Percentiles rank a stretch among this genome's conserved stretches.
Conservation (phyloP, 1,284 basidiomycete species). For the Ceratobasidium sp. region DNA sequence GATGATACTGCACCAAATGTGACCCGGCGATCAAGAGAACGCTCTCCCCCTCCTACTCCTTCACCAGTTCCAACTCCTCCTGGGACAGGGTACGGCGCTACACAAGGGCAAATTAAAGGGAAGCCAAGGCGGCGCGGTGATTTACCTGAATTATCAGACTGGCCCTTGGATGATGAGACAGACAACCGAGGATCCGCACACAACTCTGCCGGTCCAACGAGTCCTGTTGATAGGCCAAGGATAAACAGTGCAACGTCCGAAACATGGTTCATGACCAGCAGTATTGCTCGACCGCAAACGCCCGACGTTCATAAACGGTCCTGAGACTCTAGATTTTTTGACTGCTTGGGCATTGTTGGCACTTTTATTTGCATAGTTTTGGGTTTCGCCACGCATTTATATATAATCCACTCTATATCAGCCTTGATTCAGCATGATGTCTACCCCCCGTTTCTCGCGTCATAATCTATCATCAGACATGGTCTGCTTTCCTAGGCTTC, state of each 20-base stretch:
- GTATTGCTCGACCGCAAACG: conserved; percentile 21
- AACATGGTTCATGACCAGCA: conserved; percentile 34
- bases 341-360: background rate
- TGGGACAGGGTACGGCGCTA: conserved; percentile 35
- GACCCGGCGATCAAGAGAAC: conserved; percentile 3
- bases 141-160: conserved; percentile 32
- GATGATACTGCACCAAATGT: background rate
- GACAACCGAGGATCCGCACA: background rate
- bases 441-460: background rate
- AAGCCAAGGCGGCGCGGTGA: conserved; percentile 25
- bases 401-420: background rate
- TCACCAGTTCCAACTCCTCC: conserved; percentile 39
- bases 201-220: background rate
- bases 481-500: background rate
- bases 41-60: conserved; percentile 40
- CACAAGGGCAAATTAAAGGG: conserved; percentile 31
- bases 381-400: background rate
- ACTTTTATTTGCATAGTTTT: background rate
- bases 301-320: conserved; percentile 7
- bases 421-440: background rate
- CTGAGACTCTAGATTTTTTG: background rate
- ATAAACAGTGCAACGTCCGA: conserved; percentile 21
- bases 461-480: background rate
- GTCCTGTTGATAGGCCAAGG: conserved; percentile 10
- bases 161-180: conserved; percentile 37